Percentiles rank a stretch among this genome's conserved stretches.
phyloP scores from a whole-genome alignment of 2,329 filamentous ascomycete species.

The Calycina marina region DNA sequence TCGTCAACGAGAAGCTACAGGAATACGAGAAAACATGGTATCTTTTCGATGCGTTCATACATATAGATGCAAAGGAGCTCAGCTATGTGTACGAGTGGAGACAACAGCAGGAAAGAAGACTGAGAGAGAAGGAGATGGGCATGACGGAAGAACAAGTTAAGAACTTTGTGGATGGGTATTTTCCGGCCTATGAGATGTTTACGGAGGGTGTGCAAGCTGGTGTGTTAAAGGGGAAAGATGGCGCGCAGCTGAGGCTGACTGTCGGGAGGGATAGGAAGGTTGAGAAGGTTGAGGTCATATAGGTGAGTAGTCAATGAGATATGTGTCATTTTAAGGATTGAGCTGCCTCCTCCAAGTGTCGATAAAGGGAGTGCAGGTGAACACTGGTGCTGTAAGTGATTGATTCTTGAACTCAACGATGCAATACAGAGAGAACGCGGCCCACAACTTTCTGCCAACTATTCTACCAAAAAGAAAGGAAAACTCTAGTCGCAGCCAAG shows the following conservation, averaged over 20 bases:
- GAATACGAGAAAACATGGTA: conserved; percentile 44
- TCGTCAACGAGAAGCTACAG: conserved; percentile 42
- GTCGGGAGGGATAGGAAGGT: conserved; percentile 32
- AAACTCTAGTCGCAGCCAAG: no score
- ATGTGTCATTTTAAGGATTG: no score
- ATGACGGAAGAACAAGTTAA: conserved; percentile 53
- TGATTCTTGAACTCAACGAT: no score
- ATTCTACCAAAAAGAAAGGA: no score
- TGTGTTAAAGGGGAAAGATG: conserved; percentile 26
- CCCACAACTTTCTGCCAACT: no score
- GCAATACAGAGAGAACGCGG: no score
- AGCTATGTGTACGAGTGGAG: conserved; percentile 55
- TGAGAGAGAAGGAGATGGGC: conserved; percentile 40
- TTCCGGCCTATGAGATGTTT: conserved; percentile 41
- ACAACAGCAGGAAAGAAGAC: conserved; percentile 44
- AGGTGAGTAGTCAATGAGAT: no score
- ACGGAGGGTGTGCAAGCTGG: conserved; percentile 33
- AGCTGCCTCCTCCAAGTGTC: no score
- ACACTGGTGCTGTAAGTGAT: no score
- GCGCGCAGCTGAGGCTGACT: conserved; percentile 34
- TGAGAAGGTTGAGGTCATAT: conserved; percentile 22
- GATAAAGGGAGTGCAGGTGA: no score
- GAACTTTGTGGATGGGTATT: conserved; percentile 47
- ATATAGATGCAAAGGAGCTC: conserved; percentile 47
- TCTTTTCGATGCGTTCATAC: conserved; percentile 46